Base-by-base conservation (phyloP, 2,329 filamentous ascomycete species). In the Didymosphaeria variabile region DNA sequence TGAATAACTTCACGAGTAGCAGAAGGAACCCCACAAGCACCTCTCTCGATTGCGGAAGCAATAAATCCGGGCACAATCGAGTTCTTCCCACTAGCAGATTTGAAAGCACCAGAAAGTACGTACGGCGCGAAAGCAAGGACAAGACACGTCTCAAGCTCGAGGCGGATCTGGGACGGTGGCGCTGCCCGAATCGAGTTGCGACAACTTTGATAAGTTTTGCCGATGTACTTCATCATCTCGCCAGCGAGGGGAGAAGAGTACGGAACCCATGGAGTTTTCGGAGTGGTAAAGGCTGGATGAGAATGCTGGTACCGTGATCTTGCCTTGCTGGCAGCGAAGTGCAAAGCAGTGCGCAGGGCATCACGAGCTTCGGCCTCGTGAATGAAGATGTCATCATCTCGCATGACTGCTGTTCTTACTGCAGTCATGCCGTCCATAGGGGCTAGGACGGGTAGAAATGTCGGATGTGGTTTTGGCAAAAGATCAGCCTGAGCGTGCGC, bases 61-160 rank as follows among this genome's bases (percentile, higher is more conserved):
- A 40, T 4, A 13, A 15, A 15, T 21, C 26, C n/a, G 4, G 50
- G 50, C 13, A 52, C 32, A 26, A 40, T 15, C 2, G 8, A 13
- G 13, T 29, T 40, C 34, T 40, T 19, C 2, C 50, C 34, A 15
- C 26, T 5, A 12, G 21, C 51, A 15, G 31, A 6, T 4, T 2
- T 17, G 34, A 52, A 52, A 9, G 23, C 6, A 10, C 13, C 23
- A 23, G 51, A 54, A 9, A 19, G 15, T 23, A 54, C 38, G 38
- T 54, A 54, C 21, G 32, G n/a, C 15, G 38, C 32, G 17, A 44
- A 54, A 2, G 36, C 51, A 19, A 44, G 19, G 12, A 44, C 4
- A 8, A 54, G 51, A 54, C 51, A 54, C 7, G 51, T 44, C 23
- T 44, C 23, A n/a, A 54, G 38, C 38, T 54, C 51, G 12, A n/a